Evolutionary conservation across 352 stramenopile species (phyloP).

Genomic region (Saprolegnia parasitica): DNA sequence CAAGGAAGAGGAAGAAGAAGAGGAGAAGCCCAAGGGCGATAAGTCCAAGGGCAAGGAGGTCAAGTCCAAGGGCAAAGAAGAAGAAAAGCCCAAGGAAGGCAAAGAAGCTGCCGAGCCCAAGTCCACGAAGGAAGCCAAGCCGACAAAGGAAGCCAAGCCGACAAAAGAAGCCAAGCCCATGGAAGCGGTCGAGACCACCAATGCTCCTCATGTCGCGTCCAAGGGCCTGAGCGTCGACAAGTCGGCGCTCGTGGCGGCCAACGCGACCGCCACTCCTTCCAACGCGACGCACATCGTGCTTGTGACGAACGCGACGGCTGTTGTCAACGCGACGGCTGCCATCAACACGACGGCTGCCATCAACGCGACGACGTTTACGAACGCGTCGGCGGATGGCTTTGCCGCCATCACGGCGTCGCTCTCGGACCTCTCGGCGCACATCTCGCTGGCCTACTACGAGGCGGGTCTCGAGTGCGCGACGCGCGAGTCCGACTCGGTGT

Average conservation of each 20-base stretch:
- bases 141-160: background rate
- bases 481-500: slow-evolving; percentile 9
- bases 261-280: background rate
- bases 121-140: background rate
- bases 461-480: slow-evolving; percentile 10
- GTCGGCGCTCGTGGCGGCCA: background rate
- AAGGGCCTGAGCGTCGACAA: background rate
- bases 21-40: background rate
- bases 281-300: background rate
- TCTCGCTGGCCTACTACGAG: slow-evolving; percentile 23
- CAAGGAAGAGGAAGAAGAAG: slow-evolving; percentile 8
- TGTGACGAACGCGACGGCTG: background rate
- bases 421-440: background rate
- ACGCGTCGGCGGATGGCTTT: background rate
- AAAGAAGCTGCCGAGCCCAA: too few species aligned
- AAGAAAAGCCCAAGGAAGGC: too few species aligned
- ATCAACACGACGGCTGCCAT: background rate
- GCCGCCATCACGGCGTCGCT: background rate
- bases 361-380: background rate
- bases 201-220: too few species aligned
- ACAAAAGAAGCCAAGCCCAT: too few species aligned
- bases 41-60: too few species aligned
- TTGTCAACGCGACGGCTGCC: background rate
- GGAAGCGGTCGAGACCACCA: too few species aligned
- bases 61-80: background rate